Base-by-base conservation (phyloP, 2,329 filamentous ascomycete species). In the Colletotrichum destructivum region DNA sequence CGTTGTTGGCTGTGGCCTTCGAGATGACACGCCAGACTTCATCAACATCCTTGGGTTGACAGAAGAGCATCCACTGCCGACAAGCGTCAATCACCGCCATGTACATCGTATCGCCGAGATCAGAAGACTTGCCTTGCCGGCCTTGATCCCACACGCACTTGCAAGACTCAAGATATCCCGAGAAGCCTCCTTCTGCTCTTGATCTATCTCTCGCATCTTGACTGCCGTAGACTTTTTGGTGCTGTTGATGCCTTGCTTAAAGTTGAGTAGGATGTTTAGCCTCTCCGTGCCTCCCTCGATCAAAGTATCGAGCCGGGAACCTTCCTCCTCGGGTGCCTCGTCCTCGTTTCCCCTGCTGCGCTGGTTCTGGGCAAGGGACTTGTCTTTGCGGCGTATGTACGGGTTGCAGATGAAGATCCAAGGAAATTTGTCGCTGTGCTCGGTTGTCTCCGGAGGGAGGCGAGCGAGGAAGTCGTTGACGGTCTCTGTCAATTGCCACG, bases 321-420 rank as follows among this genome's bases (percentile, higher is more conserved):
- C 84, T 38, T 83, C 79, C 71, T 84, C 82, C 66, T 83, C 83
- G 0, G 86, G 86, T 0, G 81, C 85, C 73, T 88, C 87, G 62
- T 88, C 82, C 74, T 87, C 85, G 65, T 86, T 85, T 1, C 84
- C 86, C 52, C 78, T 82, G 65, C 84, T 79, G 16, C 72, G 69
- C 70, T 84, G 82, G 64, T 79, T 83, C 46, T 80, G 73, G 6
- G 79, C 78, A 38, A 77, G 75, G 9, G 69, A 72, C 69, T 79
- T 84, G 55, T 77, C 74, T 18, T 81, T 81, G 6, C 81, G 80
- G 4, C 79, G 77, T 72, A 83, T 84, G 76, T 88, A 87, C 0
- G 92, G 92, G 78, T 94, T 94, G 63, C 87, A 88, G 52, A 93
- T 88, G 83, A 88, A 94, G 59, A 97, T 94, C 92, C 93, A 96